phyloP scores from a whole-genome alignment of 805 yeast species.

The Komagataella pseudopastoris region DNA sequence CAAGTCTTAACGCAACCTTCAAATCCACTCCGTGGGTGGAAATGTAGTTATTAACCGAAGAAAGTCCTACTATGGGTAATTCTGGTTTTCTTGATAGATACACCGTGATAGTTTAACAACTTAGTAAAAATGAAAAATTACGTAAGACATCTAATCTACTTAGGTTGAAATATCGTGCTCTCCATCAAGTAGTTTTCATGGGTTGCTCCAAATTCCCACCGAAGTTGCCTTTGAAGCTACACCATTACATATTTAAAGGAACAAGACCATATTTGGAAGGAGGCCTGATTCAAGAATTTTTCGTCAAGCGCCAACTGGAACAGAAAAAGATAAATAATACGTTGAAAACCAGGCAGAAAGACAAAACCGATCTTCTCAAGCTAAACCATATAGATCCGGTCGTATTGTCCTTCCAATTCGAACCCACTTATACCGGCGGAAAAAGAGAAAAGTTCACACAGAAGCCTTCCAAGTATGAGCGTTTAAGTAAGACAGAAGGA shows the following conservation, averaged over 20 bases:
- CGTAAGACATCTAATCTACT: not conserved
- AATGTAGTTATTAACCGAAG: no score
- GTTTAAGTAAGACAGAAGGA: constrained; percentile 19
- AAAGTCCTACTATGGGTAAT: no score
- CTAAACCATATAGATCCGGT: constrained; percentile 45
- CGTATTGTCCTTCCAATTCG: constrained; percentile 71
- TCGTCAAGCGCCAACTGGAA: constrained; percentile 43
- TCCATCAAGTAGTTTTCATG: not conserved
- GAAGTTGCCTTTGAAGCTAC: constrained; percentile 11
- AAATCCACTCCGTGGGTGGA: not conserved
- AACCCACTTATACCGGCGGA: constrained; percentile 86
- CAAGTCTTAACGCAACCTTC: not conserved
- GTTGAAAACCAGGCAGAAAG: constrained; percentile 7
- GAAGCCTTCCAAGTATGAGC: constrained; percentile 10
- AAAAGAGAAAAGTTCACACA: constrained; percentile 55
- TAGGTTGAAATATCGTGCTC: not conserved
- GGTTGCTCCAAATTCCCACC: not conserved
- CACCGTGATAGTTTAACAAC: not conserved
- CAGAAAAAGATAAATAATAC: constrained; percentile 24
- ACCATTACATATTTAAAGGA: constrained; percentile 29
- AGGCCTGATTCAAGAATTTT: constrained; percentile 36
- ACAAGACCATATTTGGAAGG: constrained; percentile 32
- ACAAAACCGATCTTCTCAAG: constrained; percentile 5
- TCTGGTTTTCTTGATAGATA: not conserved
- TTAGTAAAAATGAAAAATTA: no score